Evolutionary conservation across 169 alveolate genomes (phyloP), one percentile per base, ranked within the genome.

Genomic region (Neospora caninum): DNA sequence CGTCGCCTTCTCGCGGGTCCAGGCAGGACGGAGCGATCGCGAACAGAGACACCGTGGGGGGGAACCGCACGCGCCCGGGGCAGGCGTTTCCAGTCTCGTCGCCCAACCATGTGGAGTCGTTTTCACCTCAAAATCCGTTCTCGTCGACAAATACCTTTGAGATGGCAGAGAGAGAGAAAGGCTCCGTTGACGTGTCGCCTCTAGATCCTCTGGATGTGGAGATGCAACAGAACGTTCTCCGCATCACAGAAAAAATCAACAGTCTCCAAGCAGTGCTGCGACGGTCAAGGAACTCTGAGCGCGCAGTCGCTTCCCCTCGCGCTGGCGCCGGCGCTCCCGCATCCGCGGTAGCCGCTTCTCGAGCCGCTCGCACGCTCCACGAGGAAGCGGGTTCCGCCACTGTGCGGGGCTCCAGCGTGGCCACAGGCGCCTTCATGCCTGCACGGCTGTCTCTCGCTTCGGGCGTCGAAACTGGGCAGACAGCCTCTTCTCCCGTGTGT

Each of bases 241-340:
- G 89, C 41, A 82, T 82, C 53, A 42, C 89, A 31, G 89, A 82
- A 36, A 82, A 82, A 27, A 36, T 82, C 89, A 41, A 42, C 39
- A 82, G 89, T 36, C 67, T 82, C 43, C 89, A 82, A 42, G 89
- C 89, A 25, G 64, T 82, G 31, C 89, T 82, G 4, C n/a, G 89
- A 31, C 89, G 67, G 1, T 82, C 67, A 13, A 13, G 89, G 69
- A 82, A 29, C n/a, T 9, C 53, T 36, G 38, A 39, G 53, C 29
- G 69, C 10, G 34, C 89, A 41, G n/a, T 45, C 43, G 4, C 88
- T 49, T 13, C 22, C 29, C 31, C 80, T n/a, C 31, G 80, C 9
- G 4, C 80, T 69, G 80, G n/a, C n/a, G n/a, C n/a, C n/a, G n/a
- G n/a, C n/a, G n/a, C n/a, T n/a, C n/a, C n/a, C n/a, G n/a, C n/a